Conservation (phyloP, 129 eudicot genomes). For the Chrysanthemum seticuspe region DNA sequence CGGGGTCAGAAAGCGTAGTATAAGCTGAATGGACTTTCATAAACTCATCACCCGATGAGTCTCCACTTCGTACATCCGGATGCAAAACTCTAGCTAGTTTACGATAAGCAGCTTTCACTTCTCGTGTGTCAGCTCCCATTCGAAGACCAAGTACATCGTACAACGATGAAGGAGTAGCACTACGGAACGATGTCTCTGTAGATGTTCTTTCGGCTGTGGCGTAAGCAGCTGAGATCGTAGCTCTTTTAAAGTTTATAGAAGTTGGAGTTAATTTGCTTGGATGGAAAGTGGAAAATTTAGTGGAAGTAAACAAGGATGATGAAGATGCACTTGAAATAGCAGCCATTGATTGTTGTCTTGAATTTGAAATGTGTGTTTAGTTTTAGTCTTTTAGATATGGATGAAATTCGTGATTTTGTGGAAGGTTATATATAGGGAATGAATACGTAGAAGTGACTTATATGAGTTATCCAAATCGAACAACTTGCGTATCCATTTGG, state of each 20-base stretch:
- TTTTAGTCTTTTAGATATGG: background rate
- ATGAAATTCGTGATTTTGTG: background rate
- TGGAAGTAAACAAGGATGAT: constrained; percentile 2
- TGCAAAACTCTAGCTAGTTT: constrained; percentile 31
- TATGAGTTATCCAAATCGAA: no score
- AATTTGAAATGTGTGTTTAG: background rate
- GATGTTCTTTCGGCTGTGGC: constrained; percentile 19
- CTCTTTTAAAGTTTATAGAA: background rate
- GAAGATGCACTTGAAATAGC: background rate
- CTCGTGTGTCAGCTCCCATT: constrained; percentile 17
- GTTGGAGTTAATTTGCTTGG: background rate
- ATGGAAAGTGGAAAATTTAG: background rate
- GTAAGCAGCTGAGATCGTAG: constrained; percentile 9
- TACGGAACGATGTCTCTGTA: background rate
- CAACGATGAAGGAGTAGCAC: background rate
- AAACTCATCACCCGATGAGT: constrained; percentile 19
- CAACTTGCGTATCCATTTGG: no score
- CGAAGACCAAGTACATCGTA: constrained; percentile 27
- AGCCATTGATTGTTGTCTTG: constrained; percentile 7
- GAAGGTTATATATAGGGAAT: no score
- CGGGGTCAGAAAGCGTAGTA: constrained; percentile 21
- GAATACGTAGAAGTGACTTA: no score
- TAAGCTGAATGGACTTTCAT: constrained; percentile 28
- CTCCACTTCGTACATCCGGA: constrained; percentile 25
- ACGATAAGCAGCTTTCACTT: constrained; percentile 24